Conservation (phyloP, 192 early-diverging fungal genomes). For the Cladochytrium replicatum region DNA sequence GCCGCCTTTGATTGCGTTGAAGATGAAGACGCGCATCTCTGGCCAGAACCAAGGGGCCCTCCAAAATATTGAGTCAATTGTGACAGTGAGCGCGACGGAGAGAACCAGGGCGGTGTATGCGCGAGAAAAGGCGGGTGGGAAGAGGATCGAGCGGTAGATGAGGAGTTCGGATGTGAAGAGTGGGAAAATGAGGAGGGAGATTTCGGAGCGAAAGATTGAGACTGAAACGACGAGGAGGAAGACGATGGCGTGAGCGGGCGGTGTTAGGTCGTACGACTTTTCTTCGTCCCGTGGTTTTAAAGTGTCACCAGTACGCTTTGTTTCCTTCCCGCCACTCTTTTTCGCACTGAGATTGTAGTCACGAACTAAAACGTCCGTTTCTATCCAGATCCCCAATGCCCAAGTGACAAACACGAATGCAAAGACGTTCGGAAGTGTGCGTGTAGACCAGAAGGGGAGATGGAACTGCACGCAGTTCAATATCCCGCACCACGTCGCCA, state of each 20-base stretch:
- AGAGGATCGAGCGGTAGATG: neutral
- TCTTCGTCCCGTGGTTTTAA: no score
- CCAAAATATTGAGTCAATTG: conserved; percentile 75
- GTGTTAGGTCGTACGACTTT: neutral
- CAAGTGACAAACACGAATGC: conserved; percentile 57
- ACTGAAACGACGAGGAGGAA: conserved; percentile 24
- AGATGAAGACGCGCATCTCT: conserved; percentile 61
- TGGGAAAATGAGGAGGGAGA: conserved; percentile 34
- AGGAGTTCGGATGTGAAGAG: conserved; percentile 30
- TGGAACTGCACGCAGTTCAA: conserved; percentile 73
- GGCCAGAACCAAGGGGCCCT: conserved; percentile 54
- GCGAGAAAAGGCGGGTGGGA: conserved; percentile 1
- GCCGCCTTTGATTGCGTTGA: conserved; percentile 59
- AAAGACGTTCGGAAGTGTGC: conserved; percentile 81
- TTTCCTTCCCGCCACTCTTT: no score
- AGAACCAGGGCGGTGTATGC: conserved; percentile 15
- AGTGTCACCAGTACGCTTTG: no score
- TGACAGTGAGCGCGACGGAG: conserved; percentile 32
- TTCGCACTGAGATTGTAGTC: neutral
- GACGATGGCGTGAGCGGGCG: neutral
- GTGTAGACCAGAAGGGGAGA: conserved; percentile 75
- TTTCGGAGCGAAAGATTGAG: conserved; percentile 52
- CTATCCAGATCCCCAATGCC: conserved; percentile 37
- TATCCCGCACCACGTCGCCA: conserved; percentile 37
- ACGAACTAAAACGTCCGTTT: neutral